Evolutionary conservation across 176 grass and related monocot genomes (phyloP), one percentile per base, ranked within the genome.

Genomic region (Triticum urartu): DNA sequence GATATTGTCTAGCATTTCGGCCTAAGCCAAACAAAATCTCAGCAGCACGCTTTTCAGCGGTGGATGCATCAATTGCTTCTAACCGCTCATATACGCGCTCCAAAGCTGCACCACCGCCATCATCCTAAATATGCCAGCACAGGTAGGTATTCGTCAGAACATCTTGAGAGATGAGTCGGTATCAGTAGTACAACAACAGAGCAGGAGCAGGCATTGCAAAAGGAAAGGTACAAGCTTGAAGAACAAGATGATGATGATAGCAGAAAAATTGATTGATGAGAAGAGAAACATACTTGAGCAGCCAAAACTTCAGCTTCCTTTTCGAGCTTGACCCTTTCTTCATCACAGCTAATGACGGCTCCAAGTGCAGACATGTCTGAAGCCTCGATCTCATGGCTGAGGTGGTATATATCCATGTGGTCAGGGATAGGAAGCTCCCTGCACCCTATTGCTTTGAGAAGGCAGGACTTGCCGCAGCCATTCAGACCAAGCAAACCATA

Each of bases 1-100:
- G 70, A 30, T 30, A 30, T 30, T 30, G 2, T 30, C 28, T 30
- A 30, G 28, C 28, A 30, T 30, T 30, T 30, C 28, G 28, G 13
- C 96, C 96, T 59, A 98, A 84, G 88, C 96, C 96, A 89, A 92
- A 98, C 45, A 98, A 70, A 77, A 98, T 98, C 66, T 98, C 93
- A 30, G 96, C 96, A 78, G 93, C 96, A 60, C 93, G 91, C 63
- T 98, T 98, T 87, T 98, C 96, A 67, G 93, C 96, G 21, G 96
- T 98, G n/a, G 91, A 77, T 21, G 93, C 96, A 86, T 98, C 96
- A 58, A 95, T 82, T 15, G 96, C 90, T 62, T 98, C 96, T 35
- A 98, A 79, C 40, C 93, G 87, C 81, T 98, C 96, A 21, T 98
- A 98, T 1, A 98, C 74, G 0, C 90, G 89, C 14, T 98, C 96